A percentile compares a stretch with the other conserved stretches of the same genome.
phyloP scores from a whole-genome alignment of 1,284 basidiomycete species.

The Microbotryum violaceum region DNA sequence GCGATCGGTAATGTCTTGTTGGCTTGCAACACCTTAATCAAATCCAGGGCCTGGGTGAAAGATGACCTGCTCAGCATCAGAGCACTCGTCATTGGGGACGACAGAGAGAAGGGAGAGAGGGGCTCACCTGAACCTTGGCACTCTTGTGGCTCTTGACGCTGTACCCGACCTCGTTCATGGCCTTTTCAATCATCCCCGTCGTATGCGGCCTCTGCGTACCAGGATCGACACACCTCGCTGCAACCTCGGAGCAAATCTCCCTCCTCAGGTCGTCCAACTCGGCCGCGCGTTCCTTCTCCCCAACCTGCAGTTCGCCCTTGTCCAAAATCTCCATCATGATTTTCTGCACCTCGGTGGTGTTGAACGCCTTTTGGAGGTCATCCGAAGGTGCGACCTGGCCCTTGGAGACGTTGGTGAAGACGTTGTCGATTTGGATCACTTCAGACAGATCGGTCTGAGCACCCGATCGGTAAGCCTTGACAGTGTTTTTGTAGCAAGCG shows the following conservation, averaged over 20 bases:
- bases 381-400: conserved; percentile 83
- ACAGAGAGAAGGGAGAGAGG: not conserved
- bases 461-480: conserved; percentile 88
- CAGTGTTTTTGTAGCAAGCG: conserved; percentile 99
- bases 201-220: conserved; percentile 80
- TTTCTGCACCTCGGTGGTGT: conserved; percentile 61
- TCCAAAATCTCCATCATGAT: conserved; percentile 88
- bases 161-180: conserved; percentile 89
- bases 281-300: conserved; percentile 91
- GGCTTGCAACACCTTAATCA: conserved; percentile 75
- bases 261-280: conserved; percentile 74
- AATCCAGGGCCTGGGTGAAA: conserved; percentile 66
- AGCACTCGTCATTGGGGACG: not conserved
- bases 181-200: conserved; percentile 95
- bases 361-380: conserved; percentile 87
- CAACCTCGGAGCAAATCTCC: conserved; percentile 89
- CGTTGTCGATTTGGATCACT: conserved; percentile 91
- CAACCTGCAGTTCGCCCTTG: conserved; percentile 94
- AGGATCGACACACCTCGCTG: conserved; percentile 93
- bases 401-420: conserved; percentile 95
- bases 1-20: conserved; percentile 80
- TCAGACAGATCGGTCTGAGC: conserved; percentile 92
- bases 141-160: conserved; percentile 81
- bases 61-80: not conserved
- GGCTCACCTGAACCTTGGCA: conserved; percentile 75